Base-by-base conservation (phyloP, 108 stramenopile species). In the Craspedostauros australis region DNA sequence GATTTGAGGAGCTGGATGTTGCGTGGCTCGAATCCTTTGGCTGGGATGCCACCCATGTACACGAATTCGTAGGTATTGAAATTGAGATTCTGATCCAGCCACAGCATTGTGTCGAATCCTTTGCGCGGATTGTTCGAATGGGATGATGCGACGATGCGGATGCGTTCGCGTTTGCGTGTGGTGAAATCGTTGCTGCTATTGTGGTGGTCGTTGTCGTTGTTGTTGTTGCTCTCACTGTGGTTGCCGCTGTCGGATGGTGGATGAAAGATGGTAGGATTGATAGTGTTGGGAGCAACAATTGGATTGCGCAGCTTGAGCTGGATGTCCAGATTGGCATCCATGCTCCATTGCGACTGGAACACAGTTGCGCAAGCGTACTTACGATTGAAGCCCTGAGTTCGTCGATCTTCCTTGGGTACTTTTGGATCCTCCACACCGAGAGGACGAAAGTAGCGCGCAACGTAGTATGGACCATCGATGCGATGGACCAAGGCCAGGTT, bases 401-500 rank as follows among this genome's bases (percentile, higher is more conserved):
- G 9, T 12, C 34, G 44, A 33, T 57, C 56, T 45, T 57, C 56
- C 11, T 44, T 22, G 1, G 54, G 54, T 5, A 54, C 3, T 25
- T 54, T 12, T 1, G 43, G 38, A 2, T 6, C 8, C 0, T 39
- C 8, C n/a, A 25, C 1, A 22, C 46, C 23, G 34, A 57, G 36
- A 21, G 38, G 25, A 11, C 22, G 39, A 41, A 24, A 39, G 20
- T 57, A 57, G 25, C 56, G 29, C 1, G 56, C 38, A 2, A 36
- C 33, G 21, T 57, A 57, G 16, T 57, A 57, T 28, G 56, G 56
- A 23, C 56, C 56, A 57, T 57, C 56, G 2, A 57, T 45, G 1
- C 56, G 42, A 46, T 57, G 56, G 16, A 57, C 56, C 1, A 57
- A 19, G 4, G 43, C 56, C 16, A 57, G 20, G 32, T 57, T 45